A percentile compares a stretch with the other conserved stretches of the same genome.
Conservation (phyloP, 495 filamentous ascomycete species). For the Glonium stellatum region DNA sequence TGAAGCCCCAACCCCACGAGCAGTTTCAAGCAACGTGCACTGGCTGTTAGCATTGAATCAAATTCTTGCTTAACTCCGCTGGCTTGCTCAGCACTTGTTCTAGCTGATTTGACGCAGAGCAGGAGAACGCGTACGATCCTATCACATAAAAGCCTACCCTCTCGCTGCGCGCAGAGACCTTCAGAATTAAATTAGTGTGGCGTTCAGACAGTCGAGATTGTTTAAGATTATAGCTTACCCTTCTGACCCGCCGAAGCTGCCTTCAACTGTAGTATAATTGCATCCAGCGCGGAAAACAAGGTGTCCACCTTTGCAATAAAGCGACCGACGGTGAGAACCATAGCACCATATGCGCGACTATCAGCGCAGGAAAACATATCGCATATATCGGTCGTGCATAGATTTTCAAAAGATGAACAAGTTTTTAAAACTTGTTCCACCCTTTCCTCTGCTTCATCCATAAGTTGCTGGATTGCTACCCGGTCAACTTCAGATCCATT, state of each 20-base stretch:
- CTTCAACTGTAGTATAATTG: neutral
- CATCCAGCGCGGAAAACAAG: neutral
- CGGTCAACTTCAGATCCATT: neutral
- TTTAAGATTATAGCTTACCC: neutral
- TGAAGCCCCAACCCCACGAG: neutral
- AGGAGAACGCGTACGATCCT: neutral
- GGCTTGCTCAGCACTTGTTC: too few species aligned
- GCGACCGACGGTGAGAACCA: neutral
- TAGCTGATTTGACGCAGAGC: neutral
- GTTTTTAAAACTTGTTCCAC: neutral
- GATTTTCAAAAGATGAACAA: neutral
- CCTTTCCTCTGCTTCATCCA: neutral
- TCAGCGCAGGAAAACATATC: neutral
- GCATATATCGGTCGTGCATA: neutral
- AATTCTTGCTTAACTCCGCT: neutral
- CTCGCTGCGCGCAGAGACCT: neutral
- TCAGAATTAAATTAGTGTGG: neutral
- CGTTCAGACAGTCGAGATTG: too few species aligned
- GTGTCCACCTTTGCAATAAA: neutral
- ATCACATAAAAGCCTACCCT: neutral
- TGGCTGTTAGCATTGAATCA: neutral
- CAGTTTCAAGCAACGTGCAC: neutral
- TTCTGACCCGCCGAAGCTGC: neutral
- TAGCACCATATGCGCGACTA: neutral
- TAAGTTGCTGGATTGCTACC: neutral